Conservation (phyloP, 495 filamentous ascomycete species). For the Tuber magnatum region DNA sequence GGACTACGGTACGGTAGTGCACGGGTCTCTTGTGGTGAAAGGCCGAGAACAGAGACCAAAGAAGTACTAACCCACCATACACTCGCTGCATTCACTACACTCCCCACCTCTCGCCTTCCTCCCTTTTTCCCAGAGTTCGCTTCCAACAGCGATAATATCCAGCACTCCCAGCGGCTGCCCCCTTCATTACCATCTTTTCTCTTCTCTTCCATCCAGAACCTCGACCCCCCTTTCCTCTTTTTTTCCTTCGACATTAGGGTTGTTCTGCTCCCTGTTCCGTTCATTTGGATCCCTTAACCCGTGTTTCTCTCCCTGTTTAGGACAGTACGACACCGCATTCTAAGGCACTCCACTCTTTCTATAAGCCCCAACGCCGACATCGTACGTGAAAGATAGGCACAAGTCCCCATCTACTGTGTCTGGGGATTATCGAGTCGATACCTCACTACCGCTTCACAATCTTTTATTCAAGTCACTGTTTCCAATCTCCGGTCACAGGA, state of each 20-base stretch:
- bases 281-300: slow-evolving; percentile 29
- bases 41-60: slow-evolving; percentile 7
- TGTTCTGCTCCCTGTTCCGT: slow-evolving; percentile 26
- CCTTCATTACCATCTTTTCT: slow-evolving; percentile 32
- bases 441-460: neutral
- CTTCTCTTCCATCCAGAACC: slow-evolving; percentile 19
- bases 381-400: neutral
- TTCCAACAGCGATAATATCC: neutral
- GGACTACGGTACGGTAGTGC: neutral
- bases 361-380: neutral
- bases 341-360: neutral
- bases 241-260: slow-evolving; percentile 15
- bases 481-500: neutral
- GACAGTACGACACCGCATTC: neutral
- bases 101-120: slow-evolving; percentile 20
- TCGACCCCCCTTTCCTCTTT: slow-evolving; percentile 28
- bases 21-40: slow-evolving; percentile 5
- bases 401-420: neutral
- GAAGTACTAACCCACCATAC: slow-evolving; percentile 21
- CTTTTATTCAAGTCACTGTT: neutral
- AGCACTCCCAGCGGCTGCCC: slow-evolving; percentile 23
- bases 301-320: slow-evolving; percentile 7
- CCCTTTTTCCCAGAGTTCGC: slow-evolving; percentile 9
- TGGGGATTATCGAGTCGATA: neutral
- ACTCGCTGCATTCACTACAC: slow-evolving; percentile 19